These are phyloP conservation scores for Rhodosporidiobolus odoratus DNA, from an alignment of 768 basidiomycete species.

Conservation along the genomic window DNA sequence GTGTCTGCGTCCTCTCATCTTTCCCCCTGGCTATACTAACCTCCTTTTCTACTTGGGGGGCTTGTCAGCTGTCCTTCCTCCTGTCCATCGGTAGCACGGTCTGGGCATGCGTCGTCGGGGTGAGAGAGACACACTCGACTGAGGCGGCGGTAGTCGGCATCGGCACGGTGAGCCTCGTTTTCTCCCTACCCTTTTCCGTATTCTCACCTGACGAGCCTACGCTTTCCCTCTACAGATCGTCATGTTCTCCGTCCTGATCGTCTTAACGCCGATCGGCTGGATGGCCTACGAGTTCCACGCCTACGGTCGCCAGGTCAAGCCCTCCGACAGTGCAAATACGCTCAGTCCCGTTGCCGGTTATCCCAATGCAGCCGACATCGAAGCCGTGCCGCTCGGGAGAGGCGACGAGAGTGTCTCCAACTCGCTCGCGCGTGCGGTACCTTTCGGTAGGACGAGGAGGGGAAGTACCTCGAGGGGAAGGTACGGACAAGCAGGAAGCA, in stretches of 20 bases:
- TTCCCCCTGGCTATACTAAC: neutral
- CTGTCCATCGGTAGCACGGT: neutral
- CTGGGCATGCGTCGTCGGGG: neutral
- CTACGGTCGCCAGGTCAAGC: neutral
- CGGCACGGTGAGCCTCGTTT: neutral
- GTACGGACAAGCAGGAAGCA: neutral
- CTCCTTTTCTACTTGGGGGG: neutral
- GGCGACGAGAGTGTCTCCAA: neutral
- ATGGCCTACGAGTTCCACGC: neutral
- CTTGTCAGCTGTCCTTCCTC: neutral
- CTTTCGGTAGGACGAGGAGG: neutral
- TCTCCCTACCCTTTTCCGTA: neutral
- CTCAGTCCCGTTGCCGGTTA: neutral
- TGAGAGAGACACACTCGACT: neutral
- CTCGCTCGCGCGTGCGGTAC: neutral
- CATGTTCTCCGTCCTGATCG: neutral
- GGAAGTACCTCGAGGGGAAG: neutral
- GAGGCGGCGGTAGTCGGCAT: neutral
- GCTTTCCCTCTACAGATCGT: neutral
- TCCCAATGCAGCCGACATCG: neutral
- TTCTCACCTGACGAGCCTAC: neutral
- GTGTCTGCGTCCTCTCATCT: neutral
- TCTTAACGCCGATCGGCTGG: neutral
- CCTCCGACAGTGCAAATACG: neutral
- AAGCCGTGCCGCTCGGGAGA: neutral